phyloP scores from a whole-genome alignment of 208 protist species.

The Leishmania tarentolae region DNA sequence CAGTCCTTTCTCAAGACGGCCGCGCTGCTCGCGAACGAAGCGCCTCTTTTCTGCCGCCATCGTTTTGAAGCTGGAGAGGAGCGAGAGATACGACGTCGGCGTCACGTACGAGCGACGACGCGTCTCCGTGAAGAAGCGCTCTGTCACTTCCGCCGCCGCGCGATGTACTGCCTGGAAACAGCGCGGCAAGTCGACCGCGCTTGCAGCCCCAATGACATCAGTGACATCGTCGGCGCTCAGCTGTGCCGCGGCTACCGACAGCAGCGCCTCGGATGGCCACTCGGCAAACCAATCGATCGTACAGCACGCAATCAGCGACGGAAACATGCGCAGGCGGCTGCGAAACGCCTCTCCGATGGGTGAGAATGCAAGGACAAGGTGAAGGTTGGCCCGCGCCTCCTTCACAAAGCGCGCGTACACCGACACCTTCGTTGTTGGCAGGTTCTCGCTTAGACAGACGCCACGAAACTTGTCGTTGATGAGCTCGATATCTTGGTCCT shows the following conservation, averaged over 20 bases:
- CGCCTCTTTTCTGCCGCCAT: constrained; percentile 87
- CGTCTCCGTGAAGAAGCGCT: constrained; percentile 91
- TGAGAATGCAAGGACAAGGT: constrained; percentile 96
- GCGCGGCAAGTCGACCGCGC: constrained; percentile 51
- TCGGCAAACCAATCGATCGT: constrained; percentile 99
- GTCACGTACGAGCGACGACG: constrained; percentile 97
- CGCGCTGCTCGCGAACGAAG: constrained; percentile 81
- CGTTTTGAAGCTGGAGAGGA: constrained; percentile 91
- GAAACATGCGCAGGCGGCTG: constrained; percentile 97
- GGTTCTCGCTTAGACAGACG: constrained; percentile 87
- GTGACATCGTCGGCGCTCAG: constrained; percentile 36
- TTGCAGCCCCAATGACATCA: constrained; percentile 17
- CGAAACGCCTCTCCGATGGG: constrained; percentile 96
- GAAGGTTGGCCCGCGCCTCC: constrained; percentile 94
- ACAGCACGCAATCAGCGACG: constrained; percentile 97
- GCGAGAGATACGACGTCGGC: constrained; percentile 97
- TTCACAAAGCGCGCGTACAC: constrained; percentile 96
- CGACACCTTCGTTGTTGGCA: constrained; percentile 95
- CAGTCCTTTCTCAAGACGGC: constrained; percentile 94
- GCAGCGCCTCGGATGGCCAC: constrained; percentile 96
- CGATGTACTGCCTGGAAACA: constrained; percentile 95
- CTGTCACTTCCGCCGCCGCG: constrained; percentile 82
- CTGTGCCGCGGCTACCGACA: constrained; percentile 90
- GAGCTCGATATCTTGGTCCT: constrained; percentile 95
- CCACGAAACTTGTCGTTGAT: constrained; percentile 95